Percentiles rank a stretch among this genome's conserved stretches.
Evolutionary conservation across 345 rosid genomes (phyloP).

Genomic region (Aegle marmelos): DNA sequence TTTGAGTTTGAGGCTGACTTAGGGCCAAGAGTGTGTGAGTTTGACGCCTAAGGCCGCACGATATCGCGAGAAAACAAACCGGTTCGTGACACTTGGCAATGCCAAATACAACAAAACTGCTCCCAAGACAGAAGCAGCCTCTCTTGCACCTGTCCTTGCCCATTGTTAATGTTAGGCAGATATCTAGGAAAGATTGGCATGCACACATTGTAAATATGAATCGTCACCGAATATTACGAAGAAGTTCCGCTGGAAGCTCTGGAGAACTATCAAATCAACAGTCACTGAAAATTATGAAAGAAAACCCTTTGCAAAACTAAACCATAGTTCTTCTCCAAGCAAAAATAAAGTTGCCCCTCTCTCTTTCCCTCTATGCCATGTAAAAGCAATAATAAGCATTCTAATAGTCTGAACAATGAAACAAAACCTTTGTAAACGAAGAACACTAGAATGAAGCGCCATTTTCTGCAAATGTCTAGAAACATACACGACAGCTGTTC

Average conservation of each 20-base stretch:
- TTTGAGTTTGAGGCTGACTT: too few species aligned
- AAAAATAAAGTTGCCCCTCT: neutral
- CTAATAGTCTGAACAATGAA: neutral
- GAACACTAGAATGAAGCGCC: neutral
- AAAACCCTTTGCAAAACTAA: neutral
- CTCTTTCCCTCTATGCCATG: neutral
- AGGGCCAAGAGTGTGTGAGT: too few species aligned
- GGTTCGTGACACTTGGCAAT: too few species aligned
- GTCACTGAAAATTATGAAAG: neutral
- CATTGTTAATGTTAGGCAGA: neutral
- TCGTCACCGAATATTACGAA: neutral
- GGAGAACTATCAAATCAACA: neutral
- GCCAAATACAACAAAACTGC: too few species aligned
- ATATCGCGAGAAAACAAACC: too few species aligned
- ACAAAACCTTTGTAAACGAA: neutral
- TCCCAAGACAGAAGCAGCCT: too few species aligned
- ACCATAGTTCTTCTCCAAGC: neutral
- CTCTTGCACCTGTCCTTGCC: too few species aligned
- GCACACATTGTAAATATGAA: neutral
- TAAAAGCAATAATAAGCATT: neutral
- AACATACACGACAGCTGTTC: neutral
- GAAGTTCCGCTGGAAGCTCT: neutral
- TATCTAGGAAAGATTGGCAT: too few species aligned
- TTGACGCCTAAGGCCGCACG: too few species aligned
- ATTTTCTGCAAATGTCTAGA: neutral